These are phyloP conservation scores for Hydnomerulius pinastri DNA, from an alignment of 768 basidiomycete genomes.

Conservation along the genomic window DNA sequence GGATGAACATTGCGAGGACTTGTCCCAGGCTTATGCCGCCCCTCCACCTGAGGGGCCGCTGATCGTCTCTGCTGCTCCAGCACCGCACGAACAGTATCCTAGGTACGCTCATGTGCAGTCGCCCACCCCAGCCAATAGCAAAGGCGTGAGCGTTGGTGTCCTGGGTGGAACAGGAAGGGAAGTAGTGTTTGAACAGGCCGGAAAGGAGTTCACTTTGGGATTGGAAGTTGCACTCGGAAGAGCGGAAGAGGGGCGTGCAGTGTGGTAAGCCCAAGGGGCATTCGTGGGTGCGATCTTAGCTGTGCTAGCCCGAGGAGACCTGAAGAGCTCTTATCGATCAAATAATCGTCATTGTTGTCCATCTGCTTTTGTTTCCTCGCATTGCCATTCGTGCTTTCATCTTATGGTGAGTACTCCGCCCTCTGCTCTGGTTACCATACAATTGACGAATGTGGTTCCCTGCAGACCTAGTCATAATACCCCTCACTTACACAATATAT, in stretches of 20 bases:
- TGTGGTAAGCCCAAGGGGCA: constrained; percentile 25
- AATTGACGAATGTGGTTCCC: neutral
- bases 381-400: neutral
- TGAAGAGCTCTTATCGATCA: constrained; percentile 5
- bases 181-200: constrained; percentile 27
- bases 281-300: neutral
- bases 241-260: constrained; percentile 33
- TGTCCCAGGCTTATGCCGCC: constrained; percentile 31
- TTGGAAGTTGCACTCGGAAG: constrained; percentile 34
- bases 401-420: constrained; percentile 9
- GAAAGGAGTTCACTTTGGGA: constrained; percentile 29
- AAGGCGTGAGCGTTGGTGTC: constrained; percentile 9
- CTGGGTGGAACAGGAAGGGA: constrained; percentile 18
- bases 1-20: constrained; percentile 27
- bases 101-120: constrained; percentile 31
- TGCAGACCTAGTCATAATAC: neutral
- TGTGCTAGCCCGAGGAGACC: constrained; percentile 1
- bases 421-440: too few relatives aligned
- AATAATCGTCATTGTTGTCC: constrained; percentile 20
- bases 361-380: constrained; percentile 10
- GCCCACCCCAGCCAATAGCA: constrained; percentile 16
- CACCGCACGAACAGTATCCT: constrained; percentile 24
- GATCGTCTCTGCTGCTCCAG: constrained; percentile 15
- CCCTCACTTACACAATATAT: constrained; percentile 5
- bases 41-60: constrained; percentile 32